These are phyloP conservation scores for Phytophthora colocasiae DNA, from an alignment of 352 stramenopile species.

Conservation along the genomic window DNA sequence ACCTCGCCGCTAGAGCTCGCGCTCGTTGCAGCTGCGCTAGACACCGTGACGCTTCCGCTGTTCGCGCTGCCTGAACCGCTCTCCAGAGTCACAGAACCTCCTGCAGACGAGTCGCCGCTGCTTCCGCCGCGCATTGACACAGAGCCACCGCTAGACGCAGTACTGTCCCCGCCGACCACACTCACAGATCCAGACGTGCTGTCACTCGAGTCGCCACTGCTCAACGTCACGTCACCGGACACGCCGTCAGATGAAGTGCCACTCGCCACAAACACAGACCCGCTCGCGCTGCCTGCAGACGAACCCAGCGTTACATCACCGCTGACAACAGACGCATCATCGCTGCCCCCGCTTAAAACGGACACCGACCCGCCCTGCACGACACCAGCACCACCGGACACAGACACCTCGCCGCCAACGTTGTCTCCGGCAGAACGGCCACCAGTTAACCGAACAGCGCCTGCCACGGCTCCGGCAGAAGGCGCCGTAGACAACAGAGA, in stretches of 20 bases:
- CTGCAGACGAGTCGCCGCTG: background rate
- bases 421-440: slow-evolving; percentile 27
- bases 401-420: slow-evolving; percentile 19
- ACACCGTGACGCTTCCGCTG: slow-evolving; percentile 4
- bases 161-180: slow-evolving; percentile 16
- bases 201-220: slow-evolving; percentile 22
- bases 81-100: slow-evolving; percentile 14
- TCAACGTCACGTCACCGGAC: slow-evolving; percentile 19
- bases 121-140: slow-evolving; percentile 6
- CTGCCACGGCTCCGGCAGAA: slow-evolving; percentile 15
- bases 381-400: slow-evolving; percentile 21
- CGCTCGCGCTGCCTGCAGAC: slow-evolving; percentile 14
- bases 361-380: slow-evolving; percentile 16
- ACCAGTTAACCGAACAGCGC: slow-evolving; percentile 19
- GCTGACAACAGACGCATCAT: slow-evolving; percentile 15
- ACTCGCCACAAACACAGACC: slow-evolving; percentile 20
- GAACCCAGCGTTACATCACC: slow-evolving; percentile 17
- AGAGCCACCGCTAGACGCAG: background rate
- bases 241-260: slow-evolving; percentile 14
- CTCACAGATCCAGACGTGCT: slow-evolving; percentile 14
- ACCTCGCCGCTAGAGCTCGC: slow-evolving; percentile 8
- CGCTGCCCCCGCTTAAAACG: slow-evolving; percentile 18
- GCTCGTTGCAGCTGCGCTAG: background rate
- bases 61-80: slow-evolving; percentile 15
- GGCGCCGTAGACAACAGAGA: background rate